Evolutionary conservation across 331 rosid genomes (phyloP), one percentile per base, ranked within the genome.

Genomic region (Quercus tomentella): DNA sequence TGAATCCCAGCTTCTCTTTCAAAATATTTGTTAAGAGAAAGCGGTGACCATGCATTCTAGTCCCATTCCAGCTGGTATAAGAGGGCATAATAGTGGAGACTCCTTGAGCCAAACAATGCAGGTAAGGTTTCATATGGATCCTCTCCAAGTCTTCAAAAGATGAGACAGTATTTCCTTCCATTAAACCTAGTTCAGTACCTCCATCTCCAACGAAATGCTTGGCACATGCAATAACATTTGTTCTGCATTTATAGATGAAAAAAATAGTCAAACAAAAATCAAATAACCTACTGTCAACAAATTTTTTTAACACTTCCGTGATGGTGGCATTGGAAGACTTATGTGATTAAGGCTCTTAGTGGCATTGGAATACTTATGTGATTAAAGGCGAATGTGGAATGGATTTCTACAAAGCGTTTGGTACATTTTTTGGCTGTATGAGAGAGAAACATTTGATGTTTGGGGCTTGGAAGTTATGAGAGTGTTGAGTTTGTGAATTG

Each of bases 191-290:
- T 21, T 89, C 71, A 20, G 98, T 94, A 66, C 96, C 98, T 75
- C 96, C 98, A 80, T 94, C 98, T 52, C 98, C 97, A 26, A 92
- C 96, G 82, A 92, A 94, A 89, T 94, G 98, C 84, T 92, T 94
- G 67, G 98, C 94, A 85, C 98, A 94, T 55, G 97, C 97, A 65
- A 92, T 86, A 31, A 86, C 91, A 37, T 89, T 92, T 84, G 79
- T 90, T 90, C 97, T 92, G 93, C 72, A 37, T 12, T 45, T 45
- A 45, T 45, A 45, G 5, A 45, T 45, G 52, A 45, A 45, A 45
- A 6, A 45, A 49, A 49, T 49, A 49, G 17, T 49, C 54, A 80
- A 65, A 30, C 69, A 41, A 82, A 56, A 80, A 70, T 51, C 54
- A 49, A 11, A 49, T 49, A 56, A n/a, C 35, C 72, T 41, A 81